A percentile compares a stretch with the other conserved stretches of the same genome.
Evolutionary conservation across 2,329 filamentous ascomycete species (phyloP).

Genomic region (Fusarium luffae): DNA sequence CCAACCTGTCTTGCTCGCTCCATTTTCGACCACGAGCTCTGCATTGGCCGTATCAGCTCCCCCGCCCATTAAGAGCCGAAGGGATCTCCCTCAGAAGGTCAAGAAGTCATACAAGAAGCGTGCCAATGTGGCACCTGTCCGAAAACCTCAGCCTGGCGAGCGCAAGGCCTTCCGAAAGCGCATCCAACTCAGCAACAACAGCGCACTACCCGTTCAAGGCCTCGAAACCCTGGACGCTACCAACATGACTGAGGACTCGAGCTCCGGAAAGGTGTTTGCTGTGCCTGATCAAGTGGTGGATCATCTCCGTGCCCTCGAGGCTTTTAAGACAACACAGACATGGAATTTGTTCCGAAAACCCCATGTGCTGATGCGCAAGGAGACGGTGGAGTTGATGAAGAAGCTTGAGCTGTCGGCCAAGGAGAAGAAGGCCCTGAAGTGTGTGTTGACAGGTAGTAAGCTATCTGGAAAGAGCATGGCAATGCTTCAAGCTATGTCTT

Average conservation of each 20-base stretch:
- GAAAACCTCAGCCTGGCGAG: slow-evolving; percentile 78
- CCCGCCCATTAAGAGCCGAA: slow-evolving; percentile 50
- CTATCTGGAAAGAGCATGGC: slow-evolving; percentile 88
- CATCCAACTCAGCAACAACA: slow-evolving; percentile 93
- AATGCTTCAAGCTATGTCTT: slow-evolving; percentile 83
- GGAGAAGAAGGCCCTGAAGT: slow-evolving; percentile 66
- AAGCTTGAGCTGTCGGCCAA: slow-evolving; percentile 67
- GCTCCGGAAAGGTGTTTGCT: slow-evolving; percentile 74
- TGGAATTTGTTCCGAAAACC: slow-evolving; percentile 90
- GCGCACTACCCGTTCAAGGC: slow-evolving; percentile 81
- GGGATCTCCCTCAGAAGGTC: slow-evolving; percentile 52
- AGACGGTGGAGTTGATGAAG: slow-evolving; percentile 78
- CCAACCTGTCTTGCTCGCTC: slow-evolving; percentile 50
- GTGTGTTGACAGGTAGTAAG: slow-evolving; percentile 78
- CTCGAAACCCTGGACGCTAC: slow-evolving; percentile 69
- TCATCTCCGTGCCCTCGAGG: slow-evolving; percentile 82
- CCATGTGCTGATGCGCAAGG: slow-evolving; percentile 78
- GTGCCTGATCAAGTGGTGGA: slow-evolving; percentile 79
- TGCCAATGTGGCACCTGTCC: slow-evolving; percentile 56
- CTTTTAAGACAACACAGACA: slow-evolving; percentile 89
- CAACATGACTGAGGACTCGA: slow-evolving; percentile 64
- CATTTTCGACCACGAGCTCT: slow-evolving; percentile 55
- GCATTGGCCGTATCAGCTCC: slow-evolving; percentile 46
- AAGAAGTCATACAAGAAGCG: slow-evolving; percentile 66
- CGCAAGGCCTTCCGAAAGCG: slow-evolving; percentile 88